Evolutionary conservation across 805 yeast genomes (phyloP).

Genomic region (Candida taoyuanica): DNA sequence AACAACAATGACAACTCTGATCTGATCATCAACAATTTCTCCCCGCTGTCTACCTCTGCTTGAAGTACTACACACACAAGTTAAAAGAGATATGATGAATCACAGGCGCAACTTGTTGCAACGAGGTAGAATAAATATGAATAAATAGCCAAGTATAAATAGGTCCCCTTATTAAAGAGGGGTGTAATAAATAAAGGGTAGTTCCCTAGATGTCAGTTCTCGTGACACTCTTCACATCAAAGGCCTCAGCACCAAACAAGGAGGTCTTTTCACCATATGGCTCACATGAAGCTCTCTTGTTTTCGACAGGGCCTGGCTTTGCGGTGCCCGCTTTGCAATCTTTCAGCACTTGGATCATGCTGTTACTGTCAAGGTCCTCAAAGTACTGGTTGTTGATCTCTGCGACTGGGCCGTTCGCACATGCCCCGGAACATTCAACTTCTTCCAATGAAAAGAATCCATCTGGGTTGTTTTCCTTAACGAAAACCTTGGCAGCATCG

Average conservation of each 20-base stretch:
- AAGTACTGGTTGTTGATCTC: constrained; percentile 78
- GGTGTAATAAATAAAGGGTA: not conserved
- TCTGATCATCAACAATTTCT: constrained; percentile 13
- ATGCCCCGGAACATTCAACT: constrained; percentile 89
- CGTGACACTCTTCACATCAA: constrained; percentile 64
- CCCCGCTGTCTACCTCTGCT: not conserved
- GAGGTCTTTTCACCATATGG: constrained; percentile 68
- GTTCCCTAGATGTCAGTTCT: constrained; percentile 67
- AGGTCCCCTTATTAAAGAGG: not conserved
- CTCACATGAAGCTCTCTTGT: constrained; percentile 64
- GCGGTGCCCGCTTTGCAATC: constrained; percentile 60
- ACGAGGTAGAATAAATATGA: constrained; percentile 1
- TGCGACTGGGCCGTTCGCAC: constrained; percentile 88
- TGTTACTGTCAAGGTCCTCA: constrained; percentile 74
- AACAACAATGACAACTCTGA: constrained; percentile 31
- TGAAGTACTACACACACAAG: no score
- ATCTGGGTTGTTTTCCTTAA: constrained; percentile 69
- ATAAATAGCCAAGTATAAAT: no score
- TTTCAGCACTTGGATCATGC: constrained; percentile 55
- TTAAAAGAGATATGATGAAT: no score
- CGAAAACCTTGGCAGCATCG: constrained; percentile 57
- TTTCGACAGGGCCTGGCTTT: constrained; percentile 64
- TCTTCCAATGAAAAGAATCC: constrained; percentile 76
- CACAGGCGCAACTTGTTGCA: no score
- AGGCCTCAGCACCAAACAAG: constrained; percentile 56